Percentiles rank a stretch among this genome's conserved stretches.
phyloP scores from a whole-genome alignment of 495 filamentous ascomycete genomes.

The Hypomontagnella submonticulosa region DNA sequence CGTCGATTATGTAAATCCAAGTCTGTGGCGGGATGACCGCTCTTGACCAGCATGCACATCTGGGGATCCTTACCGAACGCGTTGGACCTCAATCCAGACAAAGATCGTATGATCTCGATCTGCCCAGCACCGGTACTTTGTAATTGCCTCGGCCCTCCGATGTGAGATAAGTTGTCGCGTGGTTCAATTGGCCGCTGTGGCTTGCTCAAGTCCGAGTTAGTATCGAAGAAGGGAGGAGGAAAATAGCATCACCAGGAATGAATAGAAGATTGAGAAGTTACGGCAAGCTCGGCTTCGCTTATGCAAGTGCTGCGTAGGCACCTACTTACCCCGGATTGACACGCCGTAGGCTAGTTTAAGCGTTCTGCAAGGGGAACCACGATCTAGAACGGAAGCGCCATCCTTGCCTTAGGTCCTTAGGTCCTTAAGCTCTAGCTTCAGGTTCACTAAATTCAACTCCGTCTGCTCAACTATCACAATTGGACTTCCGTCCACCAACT shows the following conservation, averaged over 20 bases:
- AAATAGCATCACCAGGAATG: not conserved
- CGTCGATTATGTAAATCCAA: no score
- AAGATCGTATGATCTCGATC: no score
- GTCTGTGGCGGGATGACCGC: no score
- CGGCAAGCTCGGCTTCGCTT: conserved; percentile 28
- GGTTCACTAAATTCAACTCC: conserved; percentile 7
- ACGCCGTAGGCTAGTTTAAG: conserved; percentile 7
- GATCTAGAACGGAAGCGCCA: conserved; percentile 1
- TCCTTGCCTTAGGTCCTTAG: conserved; percentile 10
- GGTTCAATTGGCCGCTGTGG: no score
- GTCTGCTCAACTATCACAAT: conserved; percentile 5
- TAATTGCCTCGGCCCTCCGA: no score
- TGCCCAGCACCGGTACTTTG: no score
- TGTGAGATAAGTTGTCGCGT: no score
- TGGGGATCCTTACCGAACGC: no score
- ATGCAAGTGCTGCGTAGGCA: conserved; percentile 34
- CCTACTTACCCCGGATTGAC: conserved; percentile 37
- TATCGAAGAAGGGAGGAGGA: not conserved
- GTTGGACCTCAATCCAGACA: no score
- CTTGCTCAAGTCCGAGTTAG: no score
- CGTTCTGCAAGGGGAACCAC: conserved; percentile 12
- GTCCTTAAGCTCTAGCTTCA: conserved; percentile 1
- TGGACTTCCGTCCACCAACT: conserved; percentile 7
- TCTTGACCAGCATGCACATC: no score
- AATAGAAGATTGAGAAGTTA: conserved; percentile 9